Conservation (phyloP, 352 stramenopile genomes). For the Phytophthora vignae region DNA sequence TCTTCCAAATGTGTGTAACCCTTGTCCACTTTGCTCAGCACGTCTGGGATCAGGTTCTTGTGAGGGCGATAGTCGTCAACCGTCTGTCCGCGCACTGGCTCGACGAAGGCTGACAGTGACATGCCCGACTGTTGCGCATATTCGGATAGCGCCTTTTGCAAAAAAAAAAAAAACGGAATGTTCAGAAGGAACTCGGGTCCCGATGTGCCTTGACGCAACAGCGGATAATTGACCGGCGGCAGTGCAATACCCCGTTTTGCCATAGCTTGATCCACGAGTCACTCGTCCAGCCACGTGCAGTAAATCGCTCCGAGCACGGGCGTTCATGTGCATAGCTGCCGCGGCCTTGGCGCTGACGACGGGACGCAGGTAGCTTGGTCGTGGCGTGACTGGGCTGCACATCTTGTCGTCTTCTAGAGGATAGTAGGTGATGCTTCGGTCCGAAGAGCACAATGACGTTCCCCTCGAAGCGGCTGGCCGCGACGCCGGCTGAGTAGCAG, state of each 20-base stretch:
- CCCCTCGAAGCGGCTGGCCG: too few relatives aligned
- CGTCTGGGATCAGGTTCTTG: slow-evolving; percentile 13
- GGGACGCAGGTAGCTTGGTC: too few relatives aligned
- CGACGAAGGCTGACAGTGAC: slow-evolving; percentile 15
- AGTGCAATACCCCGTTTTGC: background rate
- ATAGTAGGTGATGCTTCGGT: too few relatives aligned
- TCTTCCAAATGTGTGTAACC: slow-evolving; percentile 13
- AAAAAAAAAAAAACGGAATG: too few relatives aligned
- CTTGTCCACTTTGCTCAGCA: slow-evolving; percentile 10
- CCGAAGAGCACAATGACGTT: too few relatives aligned
- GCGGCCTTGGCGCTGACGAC: too few relatives aligned
- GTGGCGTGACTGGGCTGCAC: too few relatives aligned
- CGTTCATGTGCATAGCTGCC: too few relatives aligned
- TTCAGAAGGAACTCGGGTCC: slow-evolving; percentile 18
- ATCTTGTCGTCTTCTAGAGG: too few relatives aligned
- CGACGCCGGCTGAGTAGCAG: too few relatives aligned
- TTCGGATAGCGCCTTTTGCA: slow-evolving; percentile 16
- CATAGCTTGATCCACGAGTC: background rate
- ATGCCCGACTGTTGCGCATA: slow-evolving; percentile 3
- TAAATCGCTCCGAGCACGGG: background rate
- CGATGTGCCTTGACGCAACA: background rate
- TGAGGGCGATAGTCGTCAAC: slow-evolving; percentile 12
- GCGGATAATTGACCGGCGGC: background rate
- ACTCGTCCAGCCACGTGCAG: background rate
- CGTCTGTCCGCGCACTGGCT: slow-evolving; percentile 18